Evolutionary conservation across 148 eudicot genomes (phyloP).

Genomic region (Rhododendron kiyosumense): DNA sequence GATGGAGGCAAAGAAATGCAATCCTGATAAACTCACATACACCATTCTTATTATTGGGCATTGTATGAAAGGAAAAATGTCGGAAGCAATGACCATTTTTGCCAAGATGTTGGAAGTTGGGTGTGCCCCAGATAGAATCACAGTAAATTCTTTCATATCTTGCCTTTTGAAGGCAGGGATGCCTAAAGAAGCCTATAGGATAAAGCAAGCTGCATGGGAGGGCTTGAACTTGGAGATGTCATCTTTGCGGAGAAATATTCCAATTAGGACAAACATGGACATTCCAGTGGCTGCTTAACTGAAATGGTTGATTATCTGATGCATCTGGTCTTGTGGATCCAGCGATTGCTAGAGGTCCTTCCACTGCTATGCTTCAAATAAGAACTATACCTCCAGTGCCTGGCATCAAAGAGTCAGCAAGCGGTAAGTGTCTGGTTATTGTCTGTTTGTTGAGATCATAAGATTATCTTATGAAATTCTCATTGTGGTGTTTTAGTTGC

Average conservation of each 20-base stretch:
- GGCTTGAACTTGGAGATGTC: conserved; percentile 25
- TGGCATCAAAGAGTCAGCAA: background rate
- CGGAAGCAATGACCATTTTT: conserved; percentile 67
- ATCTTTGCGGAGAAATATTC: conserved; percentile 28
- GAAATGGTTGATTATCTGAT: conserved; percentile 9
- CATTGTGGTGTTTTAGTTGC: background rate
- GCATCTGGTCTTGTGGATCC: conserved; percentile 1
- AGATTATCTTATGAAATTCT: background rate
- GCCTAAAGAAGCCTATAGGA: conserved; percentile 62
- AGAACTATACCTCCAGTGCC: background rate
- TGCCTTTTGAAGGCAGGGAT: conserved; percentile 86
- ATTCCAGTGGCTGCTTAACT: conserved; percentile 55
- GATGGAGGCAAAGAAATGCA: conserved; percentile 71
- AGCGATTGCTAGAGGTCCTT: conserved; percentile 5
- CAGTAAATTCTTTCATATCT: conserved; percentile 50
- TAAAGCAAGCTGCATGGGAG: conserved; percentile 40
- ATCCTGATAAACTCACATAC: conserved; percentile 74
- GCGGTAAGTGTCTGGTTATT: background rate
- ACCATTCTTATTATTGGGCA: conserved; percentile 94
- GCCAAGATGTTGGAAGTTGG: conserved; percentile 59
- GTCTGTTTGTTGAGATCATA: background rate
- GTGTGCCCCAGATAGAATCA: conserved; percentile 75
- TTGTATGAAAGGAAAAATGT: conserved; percentile 84
- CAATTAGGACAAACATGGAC: conserved; percentile 28
- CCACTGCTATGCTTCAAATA: background rate